A percentile compares a stretch with the other conserved stretches of the same genome.
phyloP scores from a whole-genome alignment of 2,329 filamentous ascomycete genomes.

The Beauveria sp. region DNA sequence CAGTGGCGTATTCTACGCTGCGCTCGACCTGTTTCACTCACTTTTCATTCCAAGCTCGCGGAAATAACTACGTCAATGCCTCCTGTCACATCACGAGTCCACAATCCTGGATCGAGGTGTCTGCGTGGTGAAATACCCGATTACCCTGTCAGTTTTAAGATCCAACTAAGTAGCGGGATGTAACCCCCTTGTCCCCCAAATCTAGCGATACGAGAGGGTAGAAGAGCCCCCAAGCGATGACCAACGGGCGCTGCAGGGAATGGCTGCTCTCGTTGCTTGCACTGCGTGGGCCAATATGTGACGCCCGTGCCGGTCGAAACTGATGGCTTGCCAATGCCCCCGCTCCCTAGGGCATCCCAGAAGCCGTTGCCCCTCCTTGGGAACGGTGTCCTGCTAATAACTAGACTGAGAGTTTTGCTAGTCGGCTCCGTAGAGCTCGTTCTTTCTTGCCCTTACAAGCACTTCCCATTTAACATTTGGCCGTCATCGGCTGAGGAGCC shows the following conservation, averaged over 20 bases:
- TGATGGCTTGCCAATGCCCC: not conserved
- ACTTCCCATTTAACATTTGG: not conserved
- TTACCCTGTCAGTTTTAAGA: not conserved
- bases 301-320: not conserved
- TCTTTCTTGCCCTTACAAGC: not conserved
- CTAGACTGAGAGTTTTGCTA: not conserved
- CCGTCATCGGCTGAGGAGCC: not conserved
- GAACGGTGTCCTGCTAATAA: not conserved
- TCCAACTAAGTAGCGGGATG: constrained; percentile 1
- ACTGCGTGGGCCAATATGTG: not conserved
- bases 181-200: not conserved
- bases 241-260: not conserved
- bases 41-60: not conserved
- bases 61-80: not conserved
- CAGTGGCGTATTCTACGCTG: not conserved
- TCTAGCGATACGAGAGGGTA: not conserved
- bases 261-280: not conserved
- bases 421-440: not conserved
- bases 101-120: not conserved
- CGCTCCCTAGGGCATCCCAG: not conserved
- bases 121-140: not conserved
- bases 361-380: not conserved
- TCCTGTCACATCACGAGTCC: not conserved
- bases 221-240: not conserved
- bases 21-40: not conserved